phyloP scores from a whole-genome alignment of 495 filamentous ascomycete species.

The Aspergillus wentii region DNA sequence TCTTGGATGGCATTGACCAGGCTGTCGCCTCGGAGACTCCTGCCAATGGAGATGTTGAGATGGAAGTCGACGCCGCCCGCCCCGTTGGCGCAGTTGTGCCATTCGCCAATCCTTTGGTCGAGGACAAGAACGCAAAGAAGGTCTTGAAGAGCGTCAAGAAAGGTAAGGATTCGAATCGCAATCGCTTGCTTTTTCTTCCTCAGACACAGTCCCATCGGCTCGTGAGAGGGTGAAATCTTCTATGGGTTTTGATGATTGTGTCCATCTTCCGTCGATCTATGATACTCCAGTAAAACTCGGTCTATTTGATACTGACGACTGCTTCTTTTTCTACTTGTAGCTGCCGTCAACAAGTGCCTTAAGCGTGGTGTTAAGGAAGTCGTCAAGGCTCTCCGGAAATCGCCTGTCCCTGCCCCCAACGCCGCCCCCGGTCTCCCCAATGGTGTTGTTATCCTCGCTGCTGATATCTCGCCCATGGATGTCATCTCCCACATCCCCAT shows the following conservation, averaged over 20 bases:
- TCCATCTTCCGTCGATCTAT: no score
- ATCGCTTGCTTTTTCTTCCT: conserved; percentile 2
- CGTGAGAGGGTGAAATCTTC: no score
- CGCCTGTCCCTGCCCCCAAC: conserved; percentile 52
- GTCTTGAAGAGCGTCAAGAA: conserved; percentile 89
- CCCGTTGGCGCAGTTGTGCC: conserved; percentile 75
- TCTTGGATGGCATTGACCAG: conserved; percentile 48
- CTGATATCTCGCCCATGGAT: conserved; percentile 95
- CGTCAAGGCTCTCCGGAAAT: conserved; percentile 93
- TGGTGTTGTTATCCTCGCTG: conserved; percentile 85
- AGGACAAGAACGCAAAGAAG: conserved; percentile 91
- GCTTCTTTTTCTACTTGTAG: conserved; percentile 49
- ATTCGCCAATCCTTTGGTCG: conserved; percentile 87
- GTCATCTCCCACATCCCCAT: conserved; percentile 96
- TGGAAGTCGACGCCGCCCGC: conserved; percentile 40
- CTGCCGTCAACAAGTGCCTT: conserved; percentile 86
- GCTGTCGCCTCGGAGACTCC: conserved; percentile 30
- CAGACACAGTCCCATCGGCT: no score
- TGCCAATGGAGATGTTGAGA: conserved; percentile 35
- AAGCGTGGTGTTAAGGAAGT: conserved; percentile 98
- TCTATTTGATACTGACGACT: no score
- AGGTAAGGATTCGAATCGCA: conserved; percentile 52
- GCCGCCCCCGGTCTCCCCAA: conserved; percentile 47
- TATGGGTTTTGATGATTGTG: no score
- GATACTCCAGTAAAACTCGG: no score